phyloP scores from a whole-genome alignment of 805 yeast genomes.

The Lipomyces spencermartinsiae region DNA sequence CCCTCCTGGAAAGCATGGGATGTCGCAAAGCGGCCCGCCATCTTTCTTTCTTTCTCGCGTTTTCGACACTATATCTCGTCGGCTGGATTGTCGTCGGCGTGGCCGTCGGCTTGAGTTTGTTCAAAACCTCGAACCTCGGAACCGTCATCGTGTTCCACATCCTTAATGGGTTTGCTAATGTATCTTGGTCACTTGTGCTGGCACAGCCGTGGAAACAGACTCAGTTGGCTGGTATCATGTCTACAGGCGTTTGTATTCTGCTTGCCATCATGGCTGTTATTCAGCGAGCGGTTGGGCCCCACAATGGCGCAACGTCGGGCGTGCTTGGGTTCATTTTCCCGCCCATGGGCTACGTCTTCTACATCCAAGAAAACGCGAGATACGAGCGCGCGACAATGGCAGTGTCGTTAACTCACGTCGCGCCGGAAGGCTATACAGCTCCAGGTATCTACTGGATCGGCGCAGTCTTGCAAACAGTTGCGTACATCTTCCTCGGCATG shows the following conservation, averaged over 20 bases:
- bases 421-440: constrained; percentile 33
- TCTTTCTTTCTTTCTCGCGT: constrained; percentile 42
- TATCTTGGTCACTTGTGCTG: constrained; percentile 44
- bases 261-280: constrained; percentile 45
- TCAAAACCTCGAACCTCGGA: constrained; percentile 40
- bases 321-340: constrained; percentile 46
- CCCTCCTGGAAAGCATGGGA: constrained; percentile 46
- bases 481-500: constrained; percentile 18
- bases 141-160: constrained; percentile 44
- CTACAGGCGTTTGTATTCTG: constrained; percentile 44
- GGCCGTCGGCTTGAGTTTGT: constrained; percentile 37
- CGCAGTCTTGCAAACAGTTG: constrained; percentile 17
- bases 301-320: constrained; percentile 36
- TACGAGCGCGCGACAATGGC: constrained; percentile 15
- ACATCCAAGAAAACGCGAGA: constrained; percentile 35
- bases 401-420: constrained; percentile 19
- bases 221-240: constrained; percentile 45
- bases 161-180: constrained; percentile 43
- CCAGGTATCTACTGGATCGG: constrained; percentile 35
- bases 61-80: constrained; percentile 42
- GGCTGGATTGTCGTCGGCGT: constrained; percentile 46
- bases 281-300: constrained; percentile 35
- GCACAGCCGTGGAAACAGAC: constrained; percentile 44
- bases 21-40: constrained; percentile 40
- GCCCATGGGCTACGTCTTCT: constrained; percentile 46